Evolutionary conservation across 768 basidiomycete species (phyloP).

Genomic region (Amanita muscaria): DNA sequence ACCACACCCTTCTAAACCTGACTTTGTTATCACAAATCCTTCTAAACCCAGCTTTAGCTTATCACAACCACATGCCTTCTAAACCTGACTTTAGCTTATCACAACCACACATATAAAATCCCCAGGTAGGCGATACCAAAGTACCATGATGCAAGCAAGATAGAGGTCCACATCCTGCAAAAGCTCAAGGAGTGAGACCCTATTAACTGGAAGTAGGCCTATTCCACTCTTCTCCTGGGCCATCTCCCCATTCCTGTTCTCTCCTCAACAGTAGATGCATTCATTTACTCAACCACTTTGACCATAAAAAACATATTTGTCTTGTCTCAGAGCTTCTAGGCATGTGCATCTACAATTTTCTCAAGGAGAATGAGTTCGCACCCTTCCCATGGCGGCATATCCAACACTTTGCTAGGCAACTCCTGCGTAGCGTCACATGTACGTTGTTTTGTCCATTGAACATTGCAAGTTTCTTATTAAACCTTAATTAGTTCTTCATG

Average conservation of each 20-base stretch:
- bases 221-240: not conserved
- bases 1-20: too few relatives aligned
- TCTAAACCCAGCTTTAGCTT: too few relatives aligned
- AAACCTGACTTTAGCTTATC: too few relatives aligned
- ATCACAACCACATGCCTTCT: too few relatives aligned
- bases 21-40: too few relatives aligned
- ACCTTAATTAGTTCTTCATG: conserved; percentile 66
- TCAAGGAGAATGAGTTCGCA: conserved; percentile 95
- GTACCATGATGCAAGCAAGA: conserved; percentile 97
- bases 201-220: conserved; percentile 73
- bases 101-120: too few relatives aligned
- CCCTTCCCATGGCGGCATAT: conserved; percentile 97
- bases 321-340: conserved; percentile 92
- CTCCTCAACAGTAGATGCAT: conserved; percentile 80
- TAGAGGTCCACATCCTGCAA: conserved; percentile 92
- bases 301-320: conserved; percentile 96
- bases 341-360: conserved; percentile 97
- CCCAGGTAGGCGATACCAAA: conserved; percentile 96
- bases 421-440: conserved; percentile 93
- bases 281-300: conserved; percentile 89
- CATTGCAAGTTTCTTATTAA: conserved; percentile 9
- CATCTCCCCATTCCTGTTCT: conserved; percentile 10
- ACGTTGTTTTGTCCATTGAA: too few relatives aligned
- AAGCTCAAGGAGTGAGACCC: conserved; percentile 87
- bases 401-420: conserved; percentile 87